Percentiles rank a stretch among this genome's conserved stretches.
These are phyloP conservation scores for Amaranthus cruentus DNA, from an alignment of 148 eudicot species.

Conservation along the genomic window DNA sequence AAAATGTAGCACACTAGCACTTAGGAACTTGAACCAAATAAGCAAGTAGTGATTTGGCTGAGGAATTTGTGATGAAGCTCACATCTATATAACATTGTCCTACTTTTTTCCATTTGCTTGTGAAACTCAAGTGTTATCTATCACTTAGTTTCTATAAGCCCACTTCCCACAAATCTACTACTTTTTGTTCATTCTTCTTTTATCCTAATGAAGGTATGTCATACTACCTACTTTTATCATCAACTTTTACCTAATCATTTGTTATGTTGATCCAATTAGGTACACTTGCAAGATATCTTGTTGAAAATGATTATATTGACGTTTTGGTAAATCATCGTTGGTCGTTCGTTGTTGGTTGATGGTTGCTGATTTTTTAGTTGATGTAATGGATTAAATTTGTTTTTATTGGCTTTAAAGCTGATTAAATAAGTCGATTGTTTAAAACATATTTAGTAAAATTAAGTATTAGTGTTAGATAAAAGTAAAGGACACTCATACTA, in stretches of 20 bases:
- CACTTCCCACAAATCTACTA: background rate
- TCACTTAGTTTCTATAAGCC: slow-evolving; percentile 14
- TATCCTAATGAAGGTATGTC: slow-evolving; percentile 34
- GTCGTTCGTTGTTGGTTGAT: no score
- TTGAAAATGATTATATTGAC: no score
- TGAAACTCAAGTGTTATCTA: background rate
- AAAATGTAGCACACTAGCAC: slow-evolving; percentile 31
- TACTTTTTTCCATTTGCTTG: slow-evolving; percentile 14
- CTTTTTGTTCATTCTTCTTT: background rate
- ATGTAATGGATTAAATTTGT: no score
- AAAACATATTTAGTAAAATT: no score
- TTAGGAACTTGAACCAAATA: slow-evolving; percentile 41
- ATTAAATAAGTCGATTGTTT: no score
- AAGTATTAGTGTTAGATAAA: no score
- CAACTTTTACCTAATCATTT: background rate
- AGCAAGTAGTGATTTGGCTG: slow-evolving; percentile 27
- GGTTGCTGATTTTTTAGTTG: no score
- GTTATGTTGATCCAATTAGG: background rate
- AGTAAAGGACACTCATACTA: no score
- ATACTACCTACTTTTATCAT: background rate
- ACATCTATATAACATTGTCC: slow-evolving; percentile 33
- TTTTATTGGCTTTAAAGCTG: no score
- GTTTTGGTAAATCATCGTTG: no score
- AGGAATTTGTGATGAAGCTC: slow-evolving; percentile 19
- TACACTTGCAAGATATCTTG: background rate